Evolutionary conservation across 2,329 filamentous ascomycete species (phyloP), one percentile per base, ranked within the genome.

Genomic region (Fusarium abutilonis): DNA sequence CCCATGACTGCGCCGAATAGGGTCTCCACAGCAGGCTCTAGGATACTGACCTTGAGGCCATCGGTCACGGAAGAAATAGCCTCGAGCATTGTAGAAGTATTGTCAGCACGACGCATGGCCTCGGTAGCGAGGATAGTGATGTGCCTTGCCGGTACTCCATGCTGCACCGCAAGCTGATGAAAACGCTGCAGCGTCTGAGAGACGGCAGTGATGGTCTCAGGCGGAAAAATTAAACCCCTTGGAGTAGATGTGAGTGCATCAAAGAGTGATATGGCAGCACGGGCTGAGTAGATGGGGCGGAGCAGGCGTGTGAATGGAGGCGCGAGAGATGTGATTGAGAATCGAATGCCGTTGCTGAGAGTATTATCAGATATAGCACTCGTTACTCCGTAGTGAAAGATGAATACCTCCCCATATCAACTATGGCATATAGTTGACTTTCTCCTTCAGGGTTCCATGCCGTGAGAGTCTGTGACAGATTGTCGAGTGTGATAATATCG

Each of bases 281-380:
- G 88, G 68, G 92, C 87, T 68, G 90, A 86, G 76, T 92, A 96
- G 52, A 97, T 70, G 23, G 90, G 93, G 15, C 84, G 87, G 38
- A 97, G 82, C 21, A 93, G 86, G 21, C 93, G 89, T 21, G 90
- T 83, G 35, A 81, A 85, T 4, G 87, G 85, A 19, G 89, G 88
- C 4, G 87, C 84, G n/a, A 96, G 82, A 65, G 92, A 88, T 9
- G 92, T 91, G 70, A 97, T 92, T 40, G 92, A 94, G 80, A 96
- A 96, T 52, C 93, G 91, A 70, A 97, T 94, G 69, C 93, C 93
- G 80, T 97, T 97, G 80, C 92, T 92, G 66, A 15, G 32, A 35
- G 21, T 29, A 31, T 42, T 42, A 41, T 60, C 6, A 60, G 52
- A 41, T 38, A 28, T 28, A 31, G 43, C 9, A 40, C 9, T 36